A percentile compares a stretch with the other conserved stretches of the same genome.
phyloP scores from a whole-genome alignment of 1,284 basidiomycete species.

The Trichosporon ovoides region DNA sequence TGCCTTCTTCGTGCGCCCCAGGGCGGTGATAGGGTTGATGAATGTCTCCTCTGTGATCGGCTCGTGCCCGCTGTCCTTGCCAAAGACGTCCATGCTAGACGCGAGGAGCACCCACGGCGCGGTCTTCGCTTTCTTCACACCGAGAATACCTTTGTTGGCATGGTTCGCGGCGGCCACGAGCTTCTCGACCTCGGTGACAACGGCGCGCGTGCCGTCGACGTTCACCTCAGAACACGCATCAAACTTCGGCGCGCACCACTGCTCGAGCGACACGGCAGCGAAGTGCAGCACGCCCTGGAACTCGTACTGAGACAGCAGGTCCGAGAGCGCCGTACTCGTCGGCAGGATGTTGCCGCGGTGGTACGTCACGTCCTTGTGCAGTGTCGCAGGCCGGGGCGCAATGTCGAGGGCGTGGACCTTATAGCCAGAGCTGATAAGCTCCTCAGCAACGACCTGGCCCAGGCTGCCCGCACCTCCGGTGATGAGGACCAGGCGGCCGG shows the following conservation, averaged over 20 bases:
- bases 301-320: conserved; percentile 12
- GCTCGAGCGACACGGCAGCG: conserved; percentile 37
- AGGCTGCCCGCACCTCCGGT: conserved; percentile 44
- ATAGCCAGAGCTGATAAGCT: conserved; percentile 15
- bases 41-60: conserved; percentile 21
- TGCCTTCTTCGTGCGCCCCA: conserved; percentile 38
- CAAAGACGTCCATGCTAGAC: conserved; percentile 41
- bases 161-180: neutral
- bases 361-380: conserved; percentile 22
- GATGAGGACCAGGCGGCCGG: conserved; percentile 27
- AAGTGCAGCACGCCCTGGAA: conserved; percentile 45
- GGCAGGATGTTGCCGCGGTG: conserved; percentile 22
- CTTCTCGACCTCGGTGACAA: conserved; percentile 29
- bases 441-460: conserved; percentile 22
- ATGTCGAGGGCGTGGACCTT: conserved; percentile 36
- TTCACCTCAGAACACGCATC: conserved; percentile 38
- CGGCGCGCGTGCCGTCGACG: conserved; percentile 31
- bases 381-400: conserved; percentile 19
- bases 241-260: conserved; percentile 38
- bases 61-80: conserved; percentile 10
- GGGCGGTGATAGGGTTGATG: conserved; percentile 23
- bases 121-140: conserved; percentile 3
- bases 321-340: conserved; percentile 21
- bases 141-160: conserved; percentile 3
- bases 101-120: conserved; percentile 42